Evolutionary conservation across 352 stramenopile species (phyloP), one percentile per base, ranked within the genome.

Genomic region (Halophytophthora batemanensis): DNA sequence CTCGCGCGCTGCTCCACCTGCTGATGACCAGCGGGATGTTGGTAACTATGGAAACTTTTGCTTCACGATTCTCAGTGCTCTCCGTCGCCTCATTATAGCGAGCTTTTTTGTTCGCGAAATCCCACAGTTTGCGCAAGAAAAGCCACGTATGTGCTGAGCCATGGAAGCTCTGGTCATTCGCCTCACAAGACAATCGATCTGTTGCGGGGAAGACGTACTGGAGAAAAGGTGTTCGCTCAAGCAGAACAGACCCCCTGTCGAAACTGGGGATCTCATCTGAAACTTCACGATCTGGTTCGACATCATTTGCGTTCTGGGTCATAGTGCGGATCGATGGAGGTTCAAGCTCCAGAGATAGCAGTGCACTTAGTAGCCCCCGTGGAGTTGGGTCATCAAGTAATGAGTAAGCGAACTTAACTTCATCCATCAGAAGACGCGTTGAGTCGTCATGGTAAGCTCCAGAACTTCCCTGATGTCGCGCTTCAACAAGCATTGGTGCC

Each of bases 121-220:
- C 41, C 49, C 50, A 71, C 0, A 74, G 35, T 36, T 58, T 62
- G 14, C 38, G 59, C 6, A 74, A 15, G 18, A 74, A 74, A 25
- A 23, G 28, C 65, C 62, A 69, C 25, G 66, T 35, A 18, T 66
- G 62, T 6, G 49, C 48, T 19, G 53, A 71, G 2, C 62, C 62
- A 25, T 22, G n/a, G 17, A 74, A 69, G 21, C 53, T 74, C 13
- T 23, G 18, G 22, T 74, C 65, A 25, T 61, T 51, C 15, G 34
- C 11, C 18, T 74, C 57, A 0, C 40, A 53, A 1, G 36, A 45
- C 13, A 45, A 55, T 48, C 65, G 37, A 31, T 64, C 61, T 4
- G 49, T 38, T 13, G 19, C 44, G 14, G 12, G 50, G 36, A 56
- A 64, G 31, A 53, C 45, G n/a, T 60, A 51, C 31, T 60, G 56